Conservation (phyloP, 768 basidiomycete species). For the Hygrocybe punicea region DNA sequence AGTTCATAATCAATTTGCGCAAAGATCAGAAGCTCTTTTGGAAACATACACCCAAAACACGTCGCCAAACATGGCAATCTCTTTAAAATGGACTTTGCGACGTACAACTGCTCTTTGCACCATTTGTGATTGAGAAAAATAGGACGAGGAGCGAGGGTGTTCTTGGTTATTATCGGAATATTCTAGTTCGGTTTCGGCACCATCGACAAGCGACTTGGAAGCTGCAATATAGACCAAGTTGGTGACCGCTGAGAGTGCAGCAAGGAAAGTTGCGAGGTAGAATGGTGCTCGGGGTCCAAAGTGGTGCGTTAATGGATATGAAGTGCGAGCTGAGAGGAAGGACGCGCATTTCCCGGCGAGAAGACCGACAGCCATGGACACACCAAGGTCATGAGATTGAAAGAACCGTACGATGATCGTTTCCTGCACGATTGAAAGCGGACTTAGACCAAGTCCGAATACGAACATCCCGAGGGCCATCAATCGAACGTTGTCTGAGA, state of each 20-base stretch:
- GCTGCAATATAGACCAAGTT: slow-evolving; percentile 65
- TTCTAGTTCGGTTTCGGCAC: slow-evolving; percentile 60
- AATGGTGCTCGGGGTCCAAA: slow-evolving; percentile 74
- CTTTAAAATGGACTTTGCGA: slow-evolving; percentile 55
- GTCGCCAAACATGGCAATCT: slow-evolving; percentile 67
- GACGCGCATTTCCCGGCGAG: slow-evolving; percentile 77
- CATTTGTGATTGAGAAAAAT: slow-evolving; percentile 57
- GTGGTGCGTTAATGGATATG: slow-evolving; percentile 65
- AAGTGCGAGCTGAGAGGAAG: slow-evolving; percentile 71
- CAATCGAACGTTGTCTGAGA: slow-evolving; percentile 51
- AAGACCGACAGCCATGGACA: slow-evolving; percentile 82
- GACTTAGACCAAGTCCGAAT: slow-evolving; percentile 76
- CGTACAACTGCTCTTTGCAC: slow-evolving; percentile 64
- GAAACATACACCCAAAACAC: slow-evolving; percentile 69
- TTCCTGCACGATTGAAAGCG: slow-evolving; percentile 79
- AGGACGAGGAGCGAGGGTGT: slow-evolving; percentile 44
- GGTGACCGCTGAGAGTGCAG: slow-evolving; percentile 61
- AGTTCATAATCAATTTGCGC: not conserved
- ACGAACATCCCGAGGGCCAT: slow-evolving; percentile 77
- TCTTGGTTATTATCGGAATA: slow-evolving; percentile 57
- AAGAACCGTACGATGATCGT: slow-evolving; percentile 83
- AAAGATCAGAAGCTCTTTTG: not conserved
- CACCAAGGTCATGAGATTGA: slow-evolving; percentile 67
- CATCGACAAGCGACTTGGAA: slow-evolving; percentile 62
- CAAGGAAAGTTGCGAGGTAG: slow-evolving; percentile 61